Percentiles rank a stretch among this genome's conserved stretches.
phyloP scores from a whole-genome alignment of 257 asterid genomes.

The Solanum sejunctum region DNA sequence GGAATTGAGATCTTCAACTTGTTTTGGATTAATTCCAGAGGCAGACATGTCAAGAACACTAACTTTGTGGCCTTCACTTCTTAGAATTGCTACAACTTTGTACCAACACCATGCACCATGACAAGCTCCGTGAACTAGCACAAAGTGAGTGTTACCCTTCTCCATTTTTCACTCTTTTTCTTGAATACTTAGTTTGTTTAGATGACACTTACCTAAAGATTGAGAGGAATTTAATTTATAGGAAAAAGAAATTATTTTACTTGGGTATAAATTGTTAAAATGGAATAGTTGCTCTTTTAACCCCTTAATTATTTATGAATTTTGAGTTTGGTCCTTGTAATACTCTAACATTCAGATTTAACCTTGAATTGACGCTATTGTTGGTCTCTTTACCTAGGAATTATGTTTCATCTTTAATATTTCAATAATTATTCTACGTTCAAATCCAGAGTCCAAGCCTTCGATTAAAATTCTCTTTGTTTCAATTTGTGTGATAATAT shows the following conservation, averaged over 20 bases:
- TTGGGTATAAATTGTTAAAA: background rate
- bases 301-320: background rate
- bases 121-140: conserved; percentile 37
- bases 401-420: background rate
- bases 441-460: too few species aligned
- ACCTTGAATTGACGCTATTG: background rate
- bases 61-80: conserved; percentile 21
- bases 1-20: conserved; percentile 11
- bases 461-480: too few species aligned
- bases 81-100: conserved; percentile 22
- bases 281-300: background rate
- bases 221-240: background rate
- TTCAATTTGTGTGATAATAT: background rate
- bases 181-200: background rate
- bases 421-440: background rate
- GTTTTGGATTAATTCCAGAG: conserved; percentile 16
- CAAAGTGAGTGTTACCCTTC: conserved; percentile 11
- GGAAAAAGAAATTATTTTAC: background rate
- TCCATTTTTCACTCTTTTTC: conserved; percentile 2
- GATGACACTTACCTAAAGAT: too few species aligned
- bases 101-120: conserved; percentile 56
- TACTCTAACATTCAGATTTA: background rate
- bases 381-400: background rate
- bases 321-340: background rate
- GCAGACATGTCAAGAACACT: conserved; percentile 44